Percentiles rank a stretch among this genome's conserved stretches.
Evolutionary conservation across 2,329 filamentous ascomycete species (phyloP).

Genomic region (Simplicillium aogashimaense): DNA sequence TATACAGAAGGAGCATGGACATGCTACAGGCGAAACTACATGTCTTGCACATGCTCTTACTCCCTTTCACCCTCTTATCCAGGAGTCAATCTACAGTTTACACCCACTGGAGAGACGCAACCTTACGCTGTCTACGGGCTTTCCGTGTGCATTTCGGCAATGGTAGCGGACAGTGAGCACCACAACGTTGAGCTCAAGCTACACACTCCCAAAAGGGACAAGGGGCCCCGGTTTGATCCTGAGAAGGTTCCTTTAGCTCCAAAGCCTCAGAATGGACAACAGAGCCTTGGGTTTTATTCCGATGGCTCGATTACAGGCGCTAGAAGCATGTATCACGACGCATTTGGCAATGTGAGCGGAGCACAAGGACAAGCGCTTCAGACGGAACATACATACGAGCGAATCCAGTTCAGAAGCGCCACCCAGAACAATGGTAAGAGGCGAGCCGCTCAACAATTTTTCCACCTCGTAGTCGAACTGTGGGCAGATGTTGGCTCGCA

Average conservation of each 20-base stretch:
- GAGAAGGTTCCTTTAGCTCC: conserved; percentile 59
- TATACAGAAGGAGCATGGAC: conserved; percentile 76
- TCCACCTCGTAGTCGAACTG: conserved; percentile 80
- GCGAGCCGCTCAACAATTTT: conserved; percentile 83
- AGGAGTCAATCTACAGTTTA: conserved; percentile 39
- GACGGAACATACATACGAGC: conserved; percentile 62
- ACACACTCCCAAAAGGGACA: conserved; percentile 86
- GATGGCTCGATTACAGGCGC: no score
- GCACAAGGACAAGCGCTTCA: conserved; percentile 19
- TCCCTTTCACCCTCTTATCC: conserved; percentile 49
- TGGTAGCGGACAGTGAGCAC: conserved; percentile 64
- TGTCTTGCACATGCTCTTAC: conserved; percentile 75
- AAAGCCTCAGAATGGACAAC: conserved; percentile 48
- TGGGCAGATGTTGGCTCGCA: conserved; percentile 55
- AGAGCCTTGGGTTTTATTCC: conserved; percentile 33
- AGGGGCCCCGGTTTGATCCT: conserved; percentile 70
- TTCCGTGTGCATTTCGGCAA: conserved; percentile 75
- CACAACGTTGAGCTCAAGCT: conserved; percentile 80
- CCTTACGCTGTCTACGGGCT: conserved; percentile 62
- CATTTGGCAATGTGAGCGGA: no score
- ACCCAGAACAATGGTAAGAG: conserved; percentile 92
- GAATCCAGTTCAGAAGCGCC: conserved; percentile 89
- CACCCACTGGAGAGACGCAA: conserved; percentile 37
- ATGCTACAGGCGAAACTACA: conserved; percentile 87
- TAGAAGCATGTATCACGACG: no score